These are phyloP conservation scores for Saturnispora kantuleensis DNA, from an alignment of 805 yeast genomes.

Conservation along the genomic window DNA sequence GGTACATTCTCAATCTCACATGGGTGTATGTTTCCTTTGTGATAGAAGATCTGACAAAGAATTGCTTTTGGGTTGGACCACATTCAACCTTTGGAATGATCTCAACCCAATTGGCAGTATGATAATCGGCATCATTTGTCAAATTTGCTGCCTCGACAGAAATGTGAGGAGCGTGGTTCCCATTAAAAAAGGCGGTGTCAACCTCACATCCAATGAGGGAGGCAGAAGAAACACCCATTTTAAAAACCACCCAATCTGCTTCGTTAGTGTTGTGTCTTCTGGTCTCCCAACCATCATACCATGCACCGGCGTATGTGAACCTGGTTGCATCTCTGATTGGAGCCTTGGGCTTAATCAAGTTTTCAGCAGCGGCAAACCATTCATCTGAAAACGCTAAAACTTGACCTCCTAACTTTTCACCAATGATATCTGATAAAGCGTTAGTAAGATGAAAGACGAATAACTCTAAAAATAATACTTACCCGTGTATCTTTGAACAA, in stretches of 20 bases:
- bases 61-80: conserved; percentile 84
- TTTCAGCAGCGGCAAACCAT: conserved; percentile 91
- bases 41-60: conserved; percentile 51
- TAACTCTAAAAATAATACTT: conserved; percentile 9
- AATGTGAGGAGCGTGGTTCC: conserved; percentile 89
- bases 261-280: conserved; percentile 81
- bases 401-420: conserved; percentile 74
- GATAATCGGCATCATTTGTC: conserved; percentile 26
- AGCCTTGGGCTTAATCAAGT: conserved; percentile 68
- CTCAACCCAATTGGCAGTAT: conserved; percentile 51
- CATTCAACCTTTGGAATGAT: conserved; percentile 67
- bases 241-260: conserved; percentile 80
- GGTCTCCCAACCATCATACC: conserved; percentile 99
- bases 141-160: conserved; percentile 63
- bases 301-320: conserved; percentile 81
- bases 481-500: conserved; percentile 47
- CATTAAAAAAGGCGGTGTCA: conserved; percentile 90
- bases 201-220: conserved; percentile 73
- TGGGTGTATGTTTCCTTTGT: conserved; percentile 67
- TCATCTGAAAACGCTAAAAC: conserved; percentile 70
- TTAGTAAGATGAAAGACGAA: neutral
- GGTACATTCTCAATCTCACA: conserved; percentile 82
- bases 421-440: conserved; percentile 57
- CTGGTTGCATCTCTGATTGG: conserved; percentile 76
- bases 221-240: conserved; percentile 79